These are phyloP conservation scores for Aegle marmelos DNA, from an alignment of 345 rosid genomes.

Conservation along the genomic window DNA sequence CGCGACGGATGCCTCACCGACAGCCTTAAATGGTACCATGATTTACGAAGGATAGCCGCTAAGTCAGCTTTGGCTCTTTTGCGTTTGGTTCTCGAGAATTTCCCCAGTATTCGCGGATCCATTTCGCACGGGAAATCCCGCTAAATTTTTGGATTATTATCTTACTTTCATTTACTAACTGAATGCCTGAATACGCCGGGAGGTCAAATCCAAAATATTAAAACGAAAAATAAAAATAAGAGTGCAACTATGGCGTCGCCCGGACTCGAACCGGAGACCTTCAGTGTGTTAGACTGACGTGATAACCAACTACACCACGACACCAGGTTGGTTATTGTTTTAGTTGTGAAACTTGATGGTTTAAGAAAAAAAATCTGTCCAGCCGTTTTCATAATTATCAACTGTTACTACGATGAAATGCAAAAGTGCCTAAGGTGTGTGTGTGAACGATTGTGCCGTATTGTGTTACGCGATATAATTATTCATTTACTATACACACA, in stretches of 20 bases:
- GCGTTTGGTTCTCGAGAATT: slow-evolving; percentile 32
- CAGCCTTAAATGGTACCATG: slow-evolving; percentile 90
- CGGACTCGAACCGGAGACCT: slow-evolving; percentile 96
- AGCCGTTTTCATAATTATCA: too few species aligned
- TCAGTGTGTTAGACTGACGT: slow-evolving; percentile 99
- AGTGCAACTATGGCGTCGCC: slow-evolving; percentile 57
- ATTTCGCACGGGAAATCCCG: slow-evolving; percentile 5
- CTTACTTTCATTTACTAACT: too few species aligned
- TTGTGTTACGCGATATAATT: too few species aligned
- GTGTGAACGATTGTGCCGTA: too few species aligned
- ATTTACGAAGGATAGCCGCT: slow-evolving; percentile 61
- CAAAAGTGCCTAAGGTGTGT: too few species aligned
- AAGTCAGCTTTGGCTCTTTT: slow-evolving; percentile 46
- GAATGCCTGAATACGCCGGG: not conserved
- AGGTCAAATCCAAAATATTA: not conserved
- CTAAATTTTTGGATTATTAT: too few species aligned
- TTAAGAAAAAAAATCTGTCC: too few species aligned
- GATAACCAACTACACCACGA: slow-evolving; percentile 99
- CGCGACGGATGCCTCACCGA: slow-evolving; percentile 86
- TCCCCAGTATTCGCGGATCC: slow-evolving; percentile 10
- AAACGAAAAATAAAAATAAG: too few species aligned
- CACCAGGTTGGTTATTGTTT: too few species aligned
- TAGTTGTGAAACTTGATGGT: too few species aligned
- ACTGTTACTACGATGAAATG: too few species aligned
- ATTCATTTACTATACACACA: too few species aligned